phyloP scores from a whole-genome alignment of 768 basidiomycete species.

The Termitomyces sp. region DNA sequence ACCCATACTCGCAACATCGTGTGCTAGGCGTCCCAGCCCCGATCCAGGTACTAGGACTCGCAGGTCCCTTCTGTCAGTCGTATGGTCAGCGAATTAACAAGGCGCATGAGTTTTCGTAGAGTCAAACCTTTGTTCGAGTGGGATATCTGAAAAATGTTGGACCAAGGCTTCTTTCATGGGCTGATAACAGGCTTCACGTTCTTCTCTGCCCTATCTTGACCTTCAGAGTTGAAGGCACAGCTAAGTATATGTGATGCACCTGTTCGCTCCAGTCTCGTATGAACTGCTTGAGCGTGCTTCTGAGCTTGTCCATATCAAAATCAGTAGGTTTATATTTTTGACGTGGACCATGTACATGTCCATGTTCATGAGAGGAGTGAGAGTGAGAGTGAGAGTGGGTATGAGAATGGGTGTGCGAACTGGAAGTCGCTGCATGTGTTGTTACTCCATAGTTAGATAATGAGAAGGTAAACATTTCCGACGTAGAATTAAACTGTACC shows the following conservation, averaged over 20 bases:
- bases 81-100: neutral
- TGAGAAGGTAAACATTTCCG: neutral
- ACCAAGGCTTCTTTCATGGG: slow-evolving; percentile 79
- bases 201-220: slow-evolving; percentile 55
- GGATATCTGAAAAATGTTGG: slow-evolving; percentile 53
- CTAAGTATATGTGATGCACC: slow-evolving; percentile 31
- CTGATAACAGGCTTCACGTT: slow-evolving; percentile 74
- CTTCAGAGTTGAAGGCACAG: neutral
- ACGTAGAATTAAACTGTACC: neutral
- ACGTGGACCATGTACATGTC: slow-evolving; percentile 27
- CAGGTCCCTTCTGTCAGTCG: slow-evolving; percentile 39
- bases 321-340: slow-evolving; percentile 51
- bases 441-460: neutral
- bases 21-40: slow-evolving; percentile 84
- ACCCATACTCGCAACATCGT: slow-evolving; percentile 84
- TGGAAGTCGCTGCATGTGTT: slow-evolving; percentile 1
- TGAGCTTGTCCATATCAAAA: slow-evolving; percentile 83
- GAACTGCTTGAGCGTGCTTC: slow-evolving; percentile 89
- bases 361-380: slow-evolving; percentile 23
- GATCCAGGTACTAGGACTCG: slow-evolving; percentile 88
- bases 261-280: slow-evolving; percentile 91
- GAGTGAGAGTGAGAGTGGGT: slow-evolving; percentile 18
- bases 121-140: slow-evolving; percentile 47
- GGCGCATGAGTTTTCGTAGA: slow-evolving; percentile 1
- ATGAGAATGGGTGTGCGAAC: slow-evolving; percentile 13